Conservation (phyloP, 2,329 filamentous ascomycete species). For the Claviceps monticola region DNA sequence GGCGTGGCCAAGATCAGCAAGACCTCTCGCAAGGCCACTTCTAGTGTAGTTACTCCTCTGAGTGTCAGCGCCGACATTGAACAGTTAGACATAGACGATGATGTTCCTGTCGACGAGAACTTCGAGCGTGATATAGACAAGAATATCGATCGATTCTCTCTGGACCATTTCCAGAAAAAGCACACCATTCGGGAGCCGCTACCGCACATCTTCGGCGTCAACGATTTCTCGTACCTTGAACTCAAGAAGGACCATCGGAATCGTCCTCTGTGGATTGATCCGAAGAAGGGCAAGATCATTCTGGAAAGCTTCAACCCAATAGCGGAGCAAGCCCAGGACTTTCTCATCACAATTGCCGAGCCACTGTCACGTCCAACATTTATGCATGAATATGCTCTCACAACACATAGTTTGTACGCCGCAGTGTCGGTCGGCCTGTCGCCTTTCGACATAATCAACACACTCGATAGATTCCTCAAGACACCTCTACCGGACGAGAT, state of each 20-base stretch:
- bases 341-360: slow-evolving; percentile 90
- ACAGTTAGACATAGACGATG: slow-evolving; percentile 25
- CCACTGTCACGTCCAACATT: slow-evolving; percentile 80
- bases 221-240: slow-evolving; percentile 68
- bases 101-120: slow-evolving; percentile 35
- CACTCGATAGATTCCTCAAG: slow-evolving; percentile 79
- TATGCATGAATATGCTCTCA: slow-evolving; percentile 87
- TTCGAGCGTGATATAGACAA: slow-evolving; percentile 41
- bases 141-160: slow-evolving; percentile 46
- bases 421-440: slow-evolving; percentile 90
- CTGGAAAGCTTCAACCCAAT: slow-evolving; percentile 88
- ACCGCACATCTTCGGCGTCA: slow-evolving; percentile 31
- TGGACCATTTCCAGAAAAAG: slow-evolving; percentile 35
- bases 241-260: slow-evolving; percentile 83
- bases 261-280: slow-evolving; percentile 88
- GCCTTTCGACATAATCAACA: slow-evolving; percentile 78
- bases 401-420: slow-evolving; percentile 84
- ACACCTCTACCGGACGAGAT: slow-evolving; percentile 74
- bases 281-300: slow-evolving; percentile 72
- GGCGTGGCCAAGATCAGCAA: slow-evolving; percentile 40
- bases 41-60: slow-evolving; percentile 45
- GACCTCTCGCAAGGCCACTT: slow-evolving; percentile 44
- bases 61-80: slow-evolving; percentile 43
- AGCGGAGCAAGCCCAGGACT: slow-evolving; percentile 78
- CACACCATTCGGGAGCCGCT: slow-evolving; percentile 29